Evolutionary conservation across 2,329 filamentous ascomycete species (phyloP), one percentile per base, ranked within the genome.

Genomic region (Beauveria sp.): DNA sequence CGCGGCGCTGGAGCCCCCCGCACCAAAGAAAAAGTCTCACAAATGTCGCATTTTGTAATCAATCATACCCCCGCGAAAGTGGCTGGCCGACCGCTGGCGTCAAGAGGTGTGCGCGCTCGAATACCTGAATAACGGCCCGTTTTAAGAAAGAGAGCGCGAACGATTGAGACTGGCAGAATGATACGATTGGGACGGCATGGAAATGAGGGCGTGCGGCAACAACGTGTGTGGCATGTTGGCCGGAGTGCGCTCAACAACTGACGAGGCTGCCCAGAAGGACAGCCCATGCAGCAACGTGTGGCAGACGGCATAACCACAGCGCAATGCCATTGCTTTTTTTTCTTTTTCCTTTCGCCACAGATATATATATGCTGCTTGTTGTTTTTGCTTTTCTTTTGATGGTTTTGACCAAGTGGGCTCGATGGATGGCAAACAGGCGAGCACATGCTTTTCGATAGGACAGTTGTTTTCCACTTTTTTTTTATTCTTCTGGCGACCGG

Each of bases 1-100:
- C 66, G 93, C 93, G 65, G 93, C 93, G 47, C 81, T 98, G 66
- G 93, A 98, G 77, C 93, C 93, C 49, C 90, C 90, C 24, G 82
- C 86, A 63, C 86, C 87, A 60, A 95, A 93, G 83, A 92, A 91
- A 81, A 88, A 84, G 77, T 79, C 76, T 64, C 81, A 84, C 75
- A 88, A 84, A 74, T 93, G 89, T 76, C 78, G 85, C 66, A 75
- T 93, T 73, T 82, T 92, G 72, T 93, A 74, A 64, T 64, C 45
- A 58, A 53, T 53, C 55, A 58, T 57, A 62, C 54, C 58, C 58
- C 43, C 51, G 43, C 34, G 55, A 58, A 49, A 30, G n/a, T 60
- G 50, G 51, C 43, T 26, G 57, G 57, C 55, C 38, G 45, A 58
- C 20, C 30, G 22, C 54, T 24, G 46, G 55, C 42, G 22, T 49